These are phyloP conservation scores for Cryptococcus sp. DNA, from an alignment of 1,284 basidiomycete species.

Conservation along the genomic window DNA sequence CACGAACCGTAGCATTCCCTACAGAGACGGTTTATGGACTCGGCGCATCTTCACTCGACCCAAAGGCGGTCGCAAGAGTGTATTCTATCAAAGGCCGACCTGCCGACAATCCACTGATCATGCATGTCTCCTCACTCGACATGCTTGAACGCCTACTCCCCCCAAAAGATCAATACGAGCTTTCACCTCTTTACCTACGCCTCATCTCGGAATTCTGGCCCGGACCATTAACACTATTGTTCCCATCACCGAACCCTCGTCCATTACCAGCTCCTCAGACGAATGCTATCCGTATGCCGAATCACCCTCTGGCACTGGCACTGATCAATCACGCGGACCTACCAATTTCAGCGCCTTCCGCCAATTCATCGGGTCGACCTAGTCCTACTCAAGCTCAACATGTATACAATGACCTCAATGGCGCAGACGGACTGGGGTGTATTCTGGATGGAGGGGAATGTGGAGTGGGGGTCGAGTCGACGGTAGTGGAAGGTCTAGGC, in stretches of 20 bases:
- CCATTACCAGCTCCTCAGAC: constrained; percentile 54
- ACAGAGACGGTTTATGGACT: constrained; percentile 99
- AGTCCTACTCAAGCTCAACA: constrained; percentile 90
- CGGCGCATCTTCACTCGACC: constrained; percentile 71
- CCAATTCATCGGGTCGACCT: constrained; percentile 90
- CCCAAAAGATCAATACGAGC: constrained; percentile 50
- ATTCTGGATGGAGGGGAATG: constrained; percentile 93
- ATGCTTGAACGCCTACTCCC: constrained; percentile 79
- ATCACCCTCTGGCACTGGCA: constrained; percentile 85
- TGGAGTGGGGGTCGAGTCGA: constrained; percentile 88
- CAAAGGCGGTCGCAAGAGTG: constrained; percentile 66
- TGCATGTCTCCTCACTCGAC: constrained; percentile 79
- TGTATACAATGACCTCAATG: constrained; percentile 70
- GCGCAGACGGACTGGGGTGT: constrained; percentile 59
- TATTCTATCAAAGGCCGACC: constrained; percentile 90
- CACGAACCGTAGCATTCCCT: constrained; percentile 72
- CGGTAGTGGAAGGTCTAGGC: constrained; percentile 79
- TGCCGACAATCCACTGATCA: constrained; percentile 94
- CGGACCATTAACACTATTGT: constrained; percentile 86
- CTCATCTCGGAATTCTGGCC: constrained; percentile 91
- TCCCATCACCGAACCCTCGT: constrained; percentile 60
- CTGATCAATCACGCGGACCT: constrained; percentile 70
- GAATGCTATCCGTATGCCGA: constrained; percentile 90
- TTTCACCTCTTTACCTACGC: constrained; percentile 62
- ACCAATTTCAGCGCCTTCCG: constrained; percentile 91